These are phyloP conservation scores for Fusarium pseudocircinatum DNA, from an alignment of 2,329 filamentous ascomycete genomes.

Conservation along the genomic window DNA sequence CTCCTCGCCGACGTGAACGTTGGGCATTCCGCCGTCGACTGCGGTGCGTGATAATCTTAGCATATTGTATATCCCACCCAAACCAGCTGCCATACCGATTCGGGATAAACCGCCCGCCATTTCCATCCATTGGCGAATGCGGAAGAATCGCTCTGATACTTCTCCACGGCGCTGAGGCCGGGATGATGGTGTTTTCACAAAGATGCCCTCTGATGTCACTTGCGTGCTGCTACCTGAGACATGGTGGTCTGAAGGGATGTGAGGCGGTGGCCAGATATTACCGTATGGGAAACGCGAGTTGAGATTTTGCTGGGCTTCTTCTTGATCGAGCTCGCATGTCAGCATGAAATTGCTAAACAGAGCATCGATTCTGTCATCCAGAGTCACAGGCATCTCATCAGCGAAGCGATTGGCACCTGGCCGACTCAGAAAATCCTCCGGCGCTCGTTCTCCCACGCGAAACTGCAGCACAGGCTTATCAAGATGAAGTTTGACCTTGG, in stretches of 20 bases:
- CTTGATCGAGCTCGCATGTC: conserved; percentile 59
- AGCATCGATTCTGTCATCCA: conserved; percentile 56
- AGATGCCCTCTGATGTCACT: conserved; percentile 35
- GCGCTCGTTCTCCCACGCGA: conserved; percentile 38
- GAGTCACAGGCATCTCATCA: conserved; percentile 63
- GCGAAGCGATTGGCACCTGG: conserved; percentile 53
- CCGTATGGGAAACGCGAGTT: conserved; percentile 54
- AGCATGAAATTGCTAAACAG: conserved; percentile 76
- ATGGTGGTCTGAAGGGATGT: conserved; percentile 71
- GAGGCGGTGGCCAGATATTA: conserved; percentile 79
- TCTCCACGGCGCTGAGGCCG: conserved; percentile 63
- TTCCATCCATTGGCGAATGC: conserved; percentile 80
- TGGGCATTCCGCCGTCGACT: conserved; percentile 38
- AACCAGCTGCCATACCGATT: conserved; percentile 43
- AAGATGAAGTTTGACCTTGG: conserved; percentile 74
- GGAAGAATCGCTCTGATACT: conserved; percentile 75
- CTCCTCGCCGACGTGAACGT: conserved; percentile 64
- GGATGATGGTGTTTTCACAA: conserved; percentile 42
- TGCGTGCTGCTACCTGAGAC: conserved; percentile 48
- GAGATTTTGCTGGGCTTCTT: conserved; percentile 47
- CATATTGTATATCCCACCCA: conserved; percentile 29
- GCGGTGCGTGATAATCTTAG: conserved; percentile 23
- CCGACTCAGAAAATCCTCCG: conserved; percentile 12
- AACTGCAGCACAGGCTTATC: conserved; percentile 77
- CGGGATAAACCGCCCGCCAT: conserved; percentile 56